Conservation (phyloP, 805 yeast genomes). For the Pichia paraexigua region DNA sequence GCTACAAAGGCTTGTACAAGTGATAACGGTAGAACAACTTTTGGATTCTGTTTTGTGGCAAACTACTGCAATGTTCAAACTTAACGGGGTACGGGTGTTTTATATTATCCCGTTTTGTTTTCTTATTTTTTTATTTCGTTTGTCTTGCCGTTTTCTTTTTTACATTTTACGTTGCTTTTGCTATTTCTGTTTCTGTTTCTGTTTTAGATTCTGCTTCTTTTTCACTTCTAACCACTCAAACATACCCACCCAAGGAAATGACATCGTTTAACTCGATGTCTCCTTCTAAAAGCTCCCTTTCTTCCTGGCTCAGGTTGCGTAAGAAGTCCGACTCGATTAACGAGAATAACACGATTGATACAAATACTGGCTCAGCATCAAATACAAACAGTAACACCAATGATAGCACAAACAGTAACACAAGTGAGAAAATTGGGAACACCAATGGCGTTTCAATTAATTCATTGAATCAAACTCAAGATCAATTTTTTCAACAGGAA, state of each 20-base stretch:
- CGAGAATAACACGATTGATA: not conserved
- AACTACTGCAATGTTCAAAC: not conserved
- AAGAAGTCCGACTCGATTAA: constrained; percentile 4
- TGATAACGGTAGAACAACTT: not conserved
- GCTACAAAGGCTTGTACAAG: not conserved
- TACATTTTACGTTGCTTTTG: not conserved
- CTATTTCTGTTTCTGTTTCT: no score
- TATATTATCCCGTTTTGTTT: no score
- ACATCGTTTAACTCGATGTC: constrained; percentile 4
- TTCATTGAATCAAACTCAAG: not conserved
- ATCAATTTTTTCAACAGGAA: not conserved
- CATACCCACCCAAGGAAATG: not conserved
- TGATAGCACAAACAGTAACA: not conserved
- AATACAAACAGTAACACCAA: not conserved
- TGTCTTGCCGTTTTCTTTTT: not conserved
- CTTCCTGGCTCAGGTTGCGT: constrained; percentile 9
- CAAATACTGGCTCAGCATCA: not conserved
- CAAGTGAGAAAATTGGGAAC: not conserved
- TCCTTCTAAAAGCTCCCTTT: constrained; percentile 7
- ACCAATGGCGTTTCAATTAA: not conserved
- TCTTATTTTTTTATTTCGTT: no score
- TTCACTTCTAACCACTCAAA: not conserved
- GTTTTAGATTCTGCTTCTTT: no score
- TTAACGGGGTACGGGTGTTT: not conserved
- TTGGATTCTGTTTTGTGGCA: not conserved